These are phyloP conservation scores for Fusarium verticillioides DNA, from an alignment of 2,329 filamentous ascomycete species.

Conservation along the genomic window DNA sequence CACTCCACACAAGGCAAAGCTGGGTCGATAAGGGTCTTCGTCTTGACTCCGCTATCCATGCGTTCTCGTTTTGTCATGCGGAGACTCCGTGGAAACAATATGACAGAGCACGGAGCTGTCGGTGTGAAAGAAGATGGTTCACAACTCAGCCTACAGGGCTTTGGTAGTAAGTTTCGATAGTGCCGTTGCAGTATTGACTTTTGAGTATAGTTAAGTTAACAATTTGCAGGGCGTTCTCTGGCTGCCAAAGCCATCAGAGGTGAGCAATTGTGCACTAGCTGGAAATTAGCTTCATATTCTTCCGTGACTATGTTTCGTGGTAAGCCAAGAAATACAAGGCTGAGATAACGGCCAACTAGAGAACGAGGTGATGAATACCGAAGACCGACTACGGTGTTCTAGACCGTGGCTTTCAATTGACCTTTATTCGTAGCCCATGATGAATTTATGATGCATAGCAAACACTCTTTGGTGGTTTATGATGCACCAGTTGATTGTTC, in stretches of 20 bases:
- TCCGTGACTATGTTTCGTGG: constrained; percentile 1
- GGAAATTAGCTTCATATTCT: constrained; percentile 3
- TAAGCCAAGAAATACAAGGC: constrained; percentile 17
- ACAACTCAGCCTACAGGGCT: background rate
- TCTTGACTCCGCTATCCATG: background rate
- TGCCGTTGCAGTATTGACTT: background rate
- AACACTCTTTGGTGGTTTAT: background rate
- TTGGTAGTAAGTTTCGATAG: background rate
- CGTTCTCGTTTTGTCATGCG: constrained; percentile 6
- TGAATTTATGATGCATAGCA: background rate
- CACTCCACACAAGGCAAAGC: background rate
- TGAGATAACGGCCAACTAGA: constrained; percentile 20
- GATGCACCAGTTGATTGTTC: background rate
- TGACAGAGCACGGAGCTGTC: background rate
- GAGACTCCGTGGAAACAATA: background rate
- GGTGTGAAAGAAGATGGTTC: background rate
- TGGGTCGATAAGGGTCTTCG: background rate
- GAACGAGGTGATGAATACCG: constrained; percentile 1
- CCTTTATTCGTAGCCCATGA: background rate
- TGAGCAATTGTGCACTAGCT: background rate
- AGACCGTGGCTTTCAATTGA: background rate
- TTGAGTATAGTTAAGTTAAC: background rate
- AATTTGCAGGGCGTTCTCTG: constrained; percentile 5
- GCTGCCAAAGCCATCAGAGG: background rate
- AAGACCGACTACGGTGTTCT: background rate